These are phyloP conservation scores for Neoconidiobolus thromboides DNA, from an alignment of 371 early-diverging fungal genomes.

Conservation along the genomic window DNA sequence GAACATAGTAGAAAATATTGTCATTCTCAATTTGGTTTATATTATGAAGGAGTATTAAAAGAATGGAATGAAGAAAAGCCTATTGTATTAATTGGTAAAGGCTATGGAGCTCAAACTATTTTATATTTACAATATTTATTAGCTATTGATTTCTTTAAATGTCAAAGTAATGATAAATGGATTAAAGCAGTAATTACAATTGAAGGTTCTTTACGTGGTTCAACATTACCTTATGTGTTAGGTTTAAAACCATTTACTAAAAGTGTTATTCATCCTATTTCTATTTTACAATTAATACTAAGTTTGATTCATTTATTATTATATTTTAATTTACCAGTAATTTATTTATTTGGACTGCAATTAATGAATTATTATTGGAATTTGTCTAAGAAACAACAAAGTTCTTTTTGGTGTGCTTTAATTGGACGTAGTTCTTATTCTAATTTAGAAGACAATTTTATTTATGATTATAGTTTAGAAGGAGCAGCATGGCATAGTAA, in stretches of 20 bases:
- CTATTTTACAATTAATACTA: constrained; percentile 8
- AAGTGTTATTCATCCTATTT: constrained; percentile 7
- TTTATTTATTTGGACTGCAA: constrained; percentile 1
- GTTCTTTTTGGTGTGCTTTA: constrained; percentile 8
- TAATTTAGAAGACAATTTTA: constrained; percentile 10
- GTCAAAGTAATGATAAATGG: constrained; percentile 7
- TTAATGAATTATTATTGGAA: constrained; percentile 5
- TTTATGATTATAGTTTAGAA: constrained; percentile 9
- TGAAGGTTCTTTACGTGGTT: constrained; percentile 9
- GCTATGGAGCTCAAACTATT: constrained; percentile 9
- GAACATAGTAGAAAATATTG: constrained; percentile 7
- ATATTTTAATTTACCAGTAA: constrained; percentile 3
- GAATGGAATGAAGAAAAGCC: constrained; percentile 10
- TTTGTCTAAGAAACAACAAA: background rate
- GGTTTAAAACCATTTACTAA: constrained; percentile 9
- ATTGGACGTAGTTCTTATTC: constrained; percentile 7
- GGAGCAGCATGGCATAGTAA: constrained; percentile 2
- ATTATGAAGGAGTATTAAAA: constrained; percentile 6
- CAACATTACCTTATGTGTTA: constrained; percentile 8
- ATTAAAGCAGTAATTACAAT: constrained; percentile 9
- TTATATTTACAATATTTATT: constrained; percentile 11
- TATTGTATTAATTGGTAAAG: constrained; percentile 11
- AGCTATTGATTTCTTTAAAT: constrained; percentile 8
- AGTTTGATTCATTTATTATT: constrained; percentile 8
- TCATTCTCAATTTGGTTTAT: constrained; percentile 9